phyloP scores from a whole-genome alignment of 306 rosid species.

The Alnus rubra region DNA sequence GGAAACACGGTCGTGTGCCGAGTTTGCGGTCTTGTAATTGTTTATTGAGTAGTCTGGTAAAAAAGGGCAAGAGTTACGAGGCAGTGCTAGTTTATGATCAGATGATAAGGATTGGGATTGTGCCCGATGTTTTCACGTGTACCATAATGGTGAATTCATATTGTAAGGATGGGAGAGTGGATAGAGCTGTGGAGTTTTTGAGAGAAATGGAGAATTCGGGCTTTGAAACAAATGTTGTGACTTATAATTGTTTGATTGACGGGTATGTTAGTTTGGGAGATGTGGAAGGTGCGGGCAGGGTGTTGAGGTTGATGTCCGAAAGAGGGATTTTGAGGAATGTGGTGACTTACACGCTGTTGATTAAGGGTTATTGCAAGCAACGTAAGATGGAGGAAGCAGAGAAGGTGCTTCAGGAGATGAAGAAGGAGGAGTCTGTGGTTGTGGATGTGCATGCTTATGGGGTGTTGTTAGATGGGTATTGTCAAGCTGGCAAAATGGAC shows the following conservation, averaged over 20 bases:
- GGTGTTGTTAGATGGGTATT: constrained; percentile 67
- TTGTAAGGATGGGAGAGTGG: constrained; percentile 58
- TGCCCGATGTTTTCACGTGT: constrained; percentile 63
- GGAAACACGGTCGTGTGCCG: constrained; percentile 50
- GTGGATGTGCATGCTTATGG: constrained; percentile 70
- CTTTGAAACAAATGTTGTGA: constrained; percentile 57
- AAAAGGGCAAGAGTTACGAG: constrained; percentile 29
- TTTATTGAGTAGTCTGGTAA: constrained; percentile 63
- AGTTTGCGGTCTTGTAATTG: constrained; percentile 73
- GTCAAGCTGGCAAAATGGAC: constrained; percentile 60
- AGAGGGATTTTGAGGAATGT: constrained; percentile 55
- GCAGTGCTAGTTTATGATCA: constrained; percentile 66
- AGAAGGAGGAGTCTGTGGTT: constrained; percentile 42
- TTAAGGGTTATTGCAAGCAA: constrained; percentile 62
- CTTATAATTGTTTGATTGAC: constrained; percentile 69
- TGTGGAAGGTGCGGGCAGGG: constrained; percentile 46
- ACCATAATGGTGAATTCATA: constrained; percentile 66
- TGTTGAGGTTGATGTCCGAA: constrained; percentile 53
- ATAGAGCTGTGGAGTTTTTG: constrained; percentile 42
- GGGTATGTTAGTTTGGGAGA: constrained; percentile 64
- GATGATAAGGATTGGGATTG: constrained; percentile 47
- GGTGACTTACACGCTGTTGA: constrained; percentile 60
- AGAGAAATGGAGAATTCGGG: constrained; percentile 61
- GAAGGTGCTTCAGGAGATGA: constrained; percentile 48
- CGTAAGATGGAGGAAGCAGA: constrained; percentile 64